These are phyloP conservation scores for Syzygium oleosum DNA, from an alignment of 345 rosid species.

Conservation along the genomic window DNA sequence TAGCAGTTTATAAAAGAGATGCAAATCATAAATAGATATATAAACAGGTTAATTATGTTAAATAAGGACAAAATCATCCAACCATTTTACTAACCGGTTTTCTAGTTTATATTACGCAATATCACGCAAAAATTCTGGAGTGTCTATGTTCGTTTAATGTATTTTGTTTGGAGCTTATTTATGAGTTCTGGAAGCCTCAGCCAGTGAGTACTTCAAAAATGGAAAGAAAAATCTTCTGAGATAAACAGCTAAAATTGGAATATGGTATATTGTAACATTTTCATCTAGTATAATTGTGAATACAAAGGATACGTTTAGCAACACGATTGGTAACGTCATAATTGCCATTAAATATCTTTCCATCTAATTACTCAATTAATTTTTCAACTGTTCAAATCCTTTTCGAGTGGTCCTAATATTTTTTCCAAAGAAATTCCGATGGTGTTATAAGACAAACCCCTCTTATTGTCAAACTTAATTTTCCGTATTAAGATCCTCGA, in stretches of 20 bases:
- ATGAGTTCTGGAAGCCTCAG: too few species aligned
- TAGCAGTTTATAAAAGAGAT: background rate
- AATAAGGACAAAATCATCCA: too few species aligned
- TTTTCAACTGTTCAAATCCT: background rate
- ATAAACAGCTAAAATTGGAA: background rate
- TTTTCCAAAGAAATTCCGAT: background rate
- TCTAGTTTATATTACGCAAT: too few species aligned
- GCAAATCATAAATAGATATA: too few species aligned
- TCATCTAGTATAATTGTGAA: background rate
- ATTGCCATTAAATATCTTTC: background rate
- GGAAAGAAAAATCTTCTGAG: background rate
- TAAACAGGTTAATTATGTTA: too few species aligned
- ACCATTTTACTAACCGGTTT: too few species aligned
- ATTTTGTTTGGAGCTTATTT: background rate
- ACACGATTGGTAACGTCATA: background rate
- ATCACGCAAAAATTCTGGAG: too few species aligned
- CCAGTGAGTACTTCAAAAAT: background rate
- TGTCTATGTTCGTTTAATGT: background rate
- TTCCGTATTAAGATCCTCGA: background rate
- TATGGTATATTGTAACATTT: background rate
- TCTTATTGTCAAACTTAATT: background rate
- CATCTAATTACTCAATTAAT: background rate
- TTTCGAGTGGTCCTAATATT: background rate
- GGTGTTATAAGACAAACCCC: background rate
- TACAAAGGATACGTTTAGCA: background rate